Base-by-base conservation (phyloP, 2,329 filamentous ascomycete species). In the Fusarium sp. region DNA sequence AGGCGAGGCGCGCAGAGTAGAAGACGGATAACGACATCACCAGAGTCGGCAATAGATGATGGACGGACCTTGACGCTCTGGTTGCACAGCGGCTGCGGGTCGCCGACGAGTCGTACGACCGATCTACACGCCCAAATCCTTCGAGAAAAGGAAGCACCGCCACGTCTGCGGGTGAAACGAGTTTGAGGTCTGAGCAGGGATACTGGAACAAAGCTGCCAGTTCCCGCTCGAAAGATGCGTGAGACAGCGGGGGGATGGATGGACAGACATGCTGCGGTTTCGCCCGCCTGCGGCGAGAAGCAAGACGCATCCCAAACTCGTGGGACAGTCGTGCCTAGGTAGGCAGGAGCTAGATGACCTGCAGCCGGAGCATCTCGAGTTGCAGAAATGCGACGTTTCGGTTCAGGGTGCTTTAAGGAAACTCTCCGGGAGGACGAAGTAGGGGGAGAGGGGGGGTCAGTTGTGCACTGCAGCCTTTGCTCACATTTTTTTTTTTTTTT, bases 71-170 rank as follows among this genome's bases (percentile, higher is more conserved):
- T 66, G 58, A 60, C 62, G 56, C 58, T 58, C 65, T 66, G 54
- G 64, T 66, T 64, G 59, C 60, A 73, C 58, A 69, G 62, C 56
- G 57, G 65, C 63, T 69, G 63, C 42, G 50, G 50, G 65, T 61
- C 50, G 64, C 34, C 45, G 37, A 45, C 22, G 42, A 66, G 71
- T 76, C 71, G 71, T 74, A 72, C 70, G 63, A 74, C 67, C 42
- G 62, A 57, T 66, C 29, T 61, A 57, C 40, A 62, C 66, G 63
- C 66, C 61, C 59, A 69, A 70, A 74, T 74, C 67, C 64, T 76
- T 76, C 72, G 67, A 75, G 66, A 76, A 77, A 71, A 72, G 64
- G 72, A 77, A 73, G 67, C 59, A 70, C 69, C 69, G 75, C 68
- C 68, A 74, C 65, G 65, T 69, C 60, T 62, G 57, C 68, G 34